Evolutionary conservation across 2,329 filamentous ascomycete genomes (phyloP).

Genomic region (Eutypa lata): DNA sequence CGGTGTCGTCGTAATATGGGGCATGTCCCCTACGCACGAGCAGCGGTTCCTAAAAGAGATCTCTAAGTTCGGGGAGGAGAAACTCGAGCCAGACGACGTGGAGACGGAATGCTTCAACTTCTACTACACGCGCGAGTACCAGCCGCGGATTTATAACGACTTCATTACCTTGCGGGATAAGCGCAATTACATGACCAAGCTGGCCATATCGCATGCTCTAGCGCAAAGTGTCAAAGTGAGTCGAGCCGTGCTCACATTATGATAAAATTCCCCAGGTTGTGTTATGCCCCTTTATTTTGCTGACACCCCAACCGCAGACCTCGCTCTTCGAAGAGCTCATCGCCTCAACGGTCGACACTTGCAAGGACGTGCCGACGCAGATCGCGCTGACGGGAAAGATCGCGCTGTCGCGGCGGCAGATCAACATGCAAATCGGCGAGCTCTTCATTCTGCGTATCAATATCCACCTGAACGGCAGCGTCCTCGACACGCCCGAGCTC

Average conservation of each 20-base stretch:
- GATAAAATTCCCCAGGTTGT: neutral
- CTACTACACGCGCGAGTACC: conserved; percentile 97
- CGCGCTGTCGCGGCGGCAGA: conserved; percentile 79
- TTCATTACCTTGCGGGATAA: conserved; percentile 95
- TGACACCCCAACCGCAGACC: conserved; percentile 50
- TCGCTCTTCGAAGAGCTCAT: conserved; percentile 95
- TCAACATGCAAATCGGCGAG: conserved; percentile 99
- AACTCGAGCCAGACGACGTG: conserved; percentile 81
- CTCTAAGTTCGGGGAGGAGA: conserved; percentile 89
- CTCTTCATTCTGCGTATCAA: conserved; percentile 97
- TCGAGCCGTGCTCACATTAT: conserved; percentile 1
- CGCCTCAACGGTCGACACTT: conserved; percentile 87
- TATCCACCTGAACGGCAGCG: conserved; percentile 94
- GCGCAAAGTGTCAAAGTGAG: conserved; percentile 88
- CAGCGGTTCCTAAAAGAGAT: conserved; percentile 90
- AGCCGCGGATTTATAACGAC: conserved; percentile 98
- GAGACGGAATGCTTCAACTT: conserved; percentile 98
- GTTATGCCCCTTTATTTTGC: neutral
- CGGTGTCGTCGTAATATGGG: conserved; percentile 97
- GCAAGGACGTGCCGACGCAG: conserved; percentile 88
- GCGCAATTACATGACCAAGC: conserved; percentile 95
- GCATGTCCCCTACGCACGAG: conserved; percentile 89
- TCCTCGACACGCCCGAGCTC: conserved; percentile 92
- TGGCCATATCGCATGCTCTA: conserved; percentile 92
- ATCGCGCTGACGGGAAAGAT: conserved; percentile 93